phyloP scores from a whole-genome alignment of 768 basidiomycete genomes.

The Dacryopinax spathularia region DNA sequence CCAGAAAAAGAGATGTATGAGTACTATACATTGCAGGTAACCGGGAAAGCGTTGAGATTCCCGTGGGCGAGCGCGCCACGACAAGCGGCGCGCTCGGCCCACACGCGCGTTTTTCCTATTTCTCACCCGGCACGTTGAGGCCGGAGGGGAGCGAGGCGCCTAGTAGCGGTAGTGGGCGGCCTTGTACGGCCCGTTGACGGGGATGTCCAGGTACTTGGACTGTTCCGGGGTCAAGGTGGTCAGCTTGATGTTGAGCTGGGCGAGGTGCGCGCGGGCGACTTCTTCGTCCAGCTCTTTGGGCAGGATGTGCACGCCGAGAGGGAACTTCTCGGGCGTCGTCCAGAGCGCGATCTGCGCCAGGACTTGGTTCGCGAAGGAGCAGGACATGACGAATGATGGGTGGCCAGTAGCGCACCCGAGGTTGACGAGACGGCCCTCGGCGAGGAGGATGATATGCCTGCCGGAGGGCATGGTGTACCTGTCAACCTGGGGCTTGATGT shows the following conservation, averaged over 20 bases:
- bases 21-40: neutral
- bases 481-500: constrained; percentile 99
- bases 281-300: constrained; percentile 99
- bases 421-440: constrained; percentile 98
- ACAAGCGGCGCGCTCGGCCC: neutral
- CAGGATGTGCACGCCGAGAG: constrained; percentile 92
- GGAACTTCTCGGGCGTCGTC: constrained; percentile 84
- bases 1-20: neutral
- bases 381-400: constrained; percentile 99
- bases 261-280: constrained; percentile 91
- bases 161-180: constrained; percentile 54
- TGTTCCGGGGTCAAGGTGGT: constrained; percentile 60
- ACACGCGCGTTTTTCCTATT: neutral
- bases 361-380: constrained; percentile 98
- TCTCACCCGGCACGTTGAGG: constrained; percentile 9
- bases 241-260: constrained; percentile 85
- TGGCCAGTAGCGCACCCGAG: constrained; percentile 97
- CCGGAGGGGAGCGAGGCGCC: constrained; percentile 13
- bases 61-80: neutral
- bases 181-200: constrained; percentile 68
- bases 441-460: constrained; percentile 91
- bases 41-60: constrained; percentile 5
- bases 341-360: constrained; percentile 97
- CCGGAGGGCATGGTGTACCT: constrained; percentile 86
- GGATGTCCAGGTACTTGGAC: constrained; percentile 83